Base-by-base conservation (phyloP, 2,329 filamentous ascomycete genomes). In the Lithohypha guttulata region DNA sequence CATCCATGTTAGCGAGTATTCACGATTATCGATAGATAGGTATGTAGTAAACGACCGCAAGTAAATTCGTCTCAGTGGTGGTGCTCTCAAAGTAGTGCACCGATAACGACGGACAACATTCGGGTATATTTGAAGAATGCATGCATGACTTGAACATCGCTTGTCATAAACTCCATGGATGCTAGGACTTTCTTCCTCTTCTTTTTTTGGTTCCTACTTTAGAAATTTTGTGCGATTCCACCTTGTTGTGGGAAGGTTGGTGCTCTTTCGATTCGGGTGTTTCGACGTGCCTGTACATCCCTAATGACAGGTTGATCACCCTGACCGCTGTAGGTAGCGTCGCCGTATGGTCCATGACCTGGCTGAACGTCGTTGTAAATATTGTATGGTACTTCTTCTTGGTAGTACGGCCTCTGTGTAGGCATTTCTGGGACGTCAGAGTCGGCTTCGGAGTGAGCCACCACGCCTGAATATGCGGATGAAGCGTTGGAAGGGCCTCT, bases 151-250 rank as follows among this genome's bases (percentile, higher is more conserved):
- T 11, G 18, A 23, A 17, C 18, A 19, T 15, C 4, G 27, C 21
- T 13, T 28, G 23, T 19, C 36, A 33, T n/a, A 19, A 34, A 34
- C 37, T 18, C 30, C 29, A 21, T 33, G 9, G 10, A 40, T 19
- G 21, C n/a, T 13, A 26, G 6, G 13, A 30, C 22, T 23, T 18
- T n/a, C n/a, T n/a, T n/a, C n/a, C n/a, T n/a, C n/a, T n/a, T n/a
- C n/a, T n/a, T n/a, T n/a, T n/a, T n/a, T n/a, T n/a, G n/a, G n/a
- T 26, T 30, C 11, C 18, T 17, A 9, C 15, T 22, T 47, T 75
- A 96, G 55, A 98, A 98, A 62, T 98, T 98, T 63, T 96, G 91
- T 21, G 91, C 84, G 54, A 98, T 95, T 43, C 91, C 91, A 22
- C 75, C 77, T 66, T 93, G 86, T 56, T 93, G 84, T 8, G 89